Conservation (phyloP, 768 basidiomycete genomes). For the Zangia roseola region DNA sequence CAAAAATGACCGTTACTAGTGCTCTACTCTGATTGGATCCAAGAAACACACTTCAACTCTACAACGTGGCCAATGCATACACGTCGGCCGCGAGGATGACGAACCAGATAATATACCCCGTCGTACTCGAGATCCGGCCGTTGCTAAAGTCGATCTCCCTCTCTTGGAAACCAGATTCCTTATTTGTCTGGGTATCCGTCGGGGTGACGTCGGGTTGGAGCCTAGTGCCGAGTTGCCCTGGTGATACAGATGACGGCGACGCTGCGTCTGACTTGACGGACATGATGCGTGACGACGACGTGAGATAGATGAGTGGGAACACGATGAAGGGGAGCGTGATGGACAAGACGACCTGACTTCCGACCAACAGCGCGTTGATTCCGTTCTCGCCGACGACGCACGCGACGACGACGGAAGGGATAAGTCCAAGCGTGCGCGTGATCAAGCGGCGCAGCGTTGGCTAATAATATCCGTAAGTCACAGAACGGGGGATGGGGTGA, state of each 20-base stretch:
- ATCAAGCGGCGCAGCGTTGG: conserved; percentile 75
- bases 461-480: conserved; percentile 39
- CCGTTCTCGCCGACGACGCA: conserved; percentile 66
- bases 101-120: conserved; percentile 63
- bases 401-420: conserved; percentile 82
- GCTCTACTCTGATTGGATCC: neutral
- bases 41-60: neutral
- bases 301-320: conserved; percentile 78
- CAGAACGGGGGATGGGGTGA: conserved; percentile 13
- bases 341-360: conserved; percentile 80
- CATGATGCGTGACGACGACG: conserved; percentile 69
- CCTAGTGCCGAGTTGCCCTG: neutral
- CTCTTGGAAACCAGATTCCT: conserved; percentile 24
- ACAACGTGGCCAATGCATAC: conserved; percentile 69
- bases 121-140: conserved; percentile 44
- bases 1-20: no score
- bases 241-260: neutral
- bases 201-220: neutral
- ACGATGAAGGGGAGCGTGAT: conserved; percentile 84
- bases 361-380: conserved; percentile 77
- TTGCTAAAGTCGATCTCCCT: conserved; percentile 63
- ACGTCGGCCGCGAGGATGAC: conserved; percentile 69
- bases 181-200: neutral
- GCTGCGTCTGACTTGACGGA: conserved; percentile 38
- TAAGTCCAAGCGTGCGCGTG: conserved; percentile 77